Base-by-base conservation (phyloP, 2,329 filamentous ascomycete species). In the Pestalotiopsis sp. region DNA sequence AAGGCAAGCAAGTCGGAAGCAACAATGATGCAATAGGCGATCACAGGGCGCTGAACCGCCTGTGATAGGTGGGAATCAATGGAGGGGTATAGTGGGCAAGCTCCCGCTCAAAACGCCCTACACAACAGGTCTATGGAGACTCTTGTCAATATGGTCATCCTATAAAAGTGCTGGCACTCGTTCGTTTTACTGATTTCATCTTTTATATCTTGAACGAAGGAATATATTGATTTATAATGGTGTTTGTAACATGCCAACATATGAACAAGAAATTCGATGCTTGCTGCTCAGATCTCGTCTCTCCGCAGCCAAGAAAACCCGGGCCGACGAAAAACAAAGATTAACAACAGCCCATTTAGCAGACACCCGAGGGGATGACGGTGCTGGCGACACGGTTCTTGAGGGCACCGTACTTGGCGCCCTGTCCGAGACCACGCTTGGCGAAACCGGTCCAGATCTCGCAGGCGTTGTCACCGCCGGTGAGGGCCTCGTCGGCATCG, bases 401-500 rank as follows among this genome's bases (percentile, higher is more conserved):
- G 66, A 12, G 62, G 69, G 71, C 71, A 55, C 67, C 73, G 71
- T 75, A 76, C 41, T 49, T 71, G 23, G 79, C 79, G 62, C 74
- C 74, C 41, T 74, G 20, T 64, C 85, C 85, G n/a, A 86, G 75
- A 4, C 85, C 85, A 20, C 85, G 76, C 80, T 86, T 86, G 14
- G 85, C 84, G 70, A 87, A 87, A 2, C 77, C 84, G 4, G 72
- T 83, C 85, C 85, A 87, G 72, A 87, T 79, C 71, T 80, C 79
- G 69, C 85, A 87, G 23, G 70, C 69, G 72, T 87, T 86, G 59
- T 77, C 75, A 3, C 84, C 85, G 7, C 80, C 81, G 3, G 84
- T 86, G n/a, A 86, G 75, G 2, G 80, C 80, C 71, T 75, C 73
- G 72, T 86, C 84, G 0, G 84, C 84, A 67, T 86, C 84, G 17